These are phyloP conservation scores for Citrus sp. DNA, from an alignment of 345 rosid genomes.

Conservation along the genomic window DNA sequence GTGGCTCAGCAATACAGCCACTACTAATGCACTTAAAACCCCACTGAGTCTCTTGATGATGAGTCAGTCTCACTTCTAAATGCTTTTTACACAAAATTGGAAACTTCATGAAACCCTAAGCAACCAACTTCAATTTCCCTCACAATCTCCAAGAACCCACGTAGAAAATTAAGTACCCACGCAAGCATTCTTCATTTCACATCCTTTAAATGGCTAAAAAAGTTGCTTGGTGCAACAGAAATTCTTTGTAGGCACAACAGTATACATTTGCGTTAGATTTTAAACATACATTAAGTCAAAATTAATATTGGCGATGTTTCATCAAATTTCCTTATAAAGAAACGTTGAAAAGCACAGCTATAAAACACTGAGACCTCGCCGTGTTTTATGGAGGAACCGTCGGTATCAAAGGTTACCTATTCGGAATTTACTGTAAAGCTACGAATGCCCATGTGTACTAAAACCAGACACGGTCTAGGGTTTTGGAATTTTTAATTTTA, in stretches of 20 bases:
- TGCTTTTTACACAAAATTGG: slow-evolving; percentile 25
- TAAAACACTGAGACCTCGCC: slow-evolving; percentile 32
- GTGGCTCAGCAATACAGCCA: neutral
- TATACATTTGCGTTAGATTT: neutral
- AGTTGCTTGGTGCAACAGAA: slow-evolving; percentile 31
- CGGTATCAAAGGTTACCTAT: slow-evolving; percentile 25
- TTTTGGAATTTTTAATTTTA: slow-evolving; percentile 5
- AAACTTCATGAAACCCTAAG: slow-evolving; percentile 22
- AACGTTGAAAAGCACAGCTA: slow-evolving; percentile 36
- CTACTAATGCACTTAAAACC: neutral
- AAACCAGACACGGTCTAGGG: slow-evolving; percentile 4
- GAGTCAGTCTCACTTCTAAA: slow-evolving; percentile 11
- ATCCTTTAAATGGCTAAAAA: slow-evolving; percentile 10
- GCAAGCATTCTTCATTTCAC: slow-evolving; percentile 17
- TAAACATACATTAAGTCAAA: slow-evolving; percentile 26
- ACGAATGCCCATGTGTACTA: neutral
- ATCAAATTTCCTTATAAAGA: slow-evolving; percentile 40
- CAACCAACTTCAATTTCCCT: slow-evolving; percentile 16
- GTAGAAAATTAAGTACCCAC: slow-evolving; percentile 8
- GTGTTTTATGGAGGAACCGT: slow-evolving; percentile 44
- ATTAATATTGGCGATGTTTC: slow-evolving; percentile 22
- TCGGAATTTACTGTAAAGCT: slow-evolving; percentile 1
- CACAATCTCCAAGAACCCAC: slow-evolving; percentile 5
- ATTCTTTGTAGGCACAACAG: slow-evolving; percentile 25
- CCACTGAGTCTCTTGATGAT: neutral